Evolutionary conservation across 345 rosid species (phyloP).

Genomic region (Stellera chamaejasme): DNA sequence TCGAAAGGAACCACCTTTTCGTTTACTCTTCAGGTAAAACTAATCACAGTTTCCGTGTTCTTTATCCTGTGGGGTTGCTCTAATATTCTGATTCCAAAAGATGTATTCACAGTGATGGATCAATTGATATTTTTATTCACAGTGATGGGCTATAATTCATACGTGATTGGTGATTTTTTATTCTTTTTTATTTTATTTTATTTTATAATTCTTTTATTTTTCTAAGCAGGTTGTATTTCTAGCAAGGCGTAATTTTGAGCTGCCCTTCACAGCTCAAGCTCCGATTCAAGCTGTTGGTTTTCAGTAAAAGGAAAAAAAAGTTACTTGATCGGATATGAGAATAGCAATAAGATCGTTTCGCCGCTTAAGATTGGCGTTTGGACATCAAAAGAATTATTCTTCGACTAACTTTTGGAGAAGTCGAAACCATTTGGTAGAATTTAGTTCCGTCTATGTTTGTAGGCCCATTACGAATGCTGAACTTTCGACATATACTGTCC

Average conservation of each 20-base stretch:
- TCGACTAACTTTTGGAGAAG: constrained; percentile 22
- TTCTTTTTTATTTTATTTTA: constrained; percentile 5
- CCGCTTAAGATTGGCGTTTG: constrained; percentile 31
- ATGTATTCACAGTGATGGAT: neutral
- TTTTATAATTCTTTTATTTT: constrained; percentile 16
- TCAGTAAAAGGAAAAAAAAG: neutral
- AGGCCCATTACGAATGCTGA: constrained; percentile 12
- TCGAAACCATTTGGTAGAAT: constrained; percentile 16
- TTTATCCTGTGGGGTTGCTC: no score
- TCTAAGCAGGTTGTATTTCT: constrained; percentile 21
- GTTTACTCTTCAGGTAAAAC: no score
- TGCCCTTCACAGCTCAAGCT: constrained; percentile 3
- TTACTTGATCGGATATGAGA: constrained; percentile 45
- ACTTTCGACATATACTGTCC: constrained; percentile 12
- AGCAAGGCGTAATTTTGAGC: constrained; percentile 1
- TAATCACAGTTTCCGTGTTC: no score
- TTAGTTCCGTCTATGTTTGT: constrained; percentile 13
- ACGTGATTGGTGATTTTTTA: neutral
- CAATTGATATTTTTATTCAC: neutral
- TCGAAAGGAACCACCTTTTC: no score
- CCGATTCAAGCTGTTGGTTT: neutral
- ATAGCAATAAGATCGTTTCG: constrained; percentile 33
- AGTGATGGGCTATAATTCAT: no score
- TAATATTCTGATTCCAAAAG: constrained; percentile 5
- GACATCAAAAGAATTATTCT: constrained; percentile 18